A percentile compares a stretch with the other conserved stretches of the same genome.
Conservation (phyloP, 805 yeast species). For the Candida koratica region DNA sequence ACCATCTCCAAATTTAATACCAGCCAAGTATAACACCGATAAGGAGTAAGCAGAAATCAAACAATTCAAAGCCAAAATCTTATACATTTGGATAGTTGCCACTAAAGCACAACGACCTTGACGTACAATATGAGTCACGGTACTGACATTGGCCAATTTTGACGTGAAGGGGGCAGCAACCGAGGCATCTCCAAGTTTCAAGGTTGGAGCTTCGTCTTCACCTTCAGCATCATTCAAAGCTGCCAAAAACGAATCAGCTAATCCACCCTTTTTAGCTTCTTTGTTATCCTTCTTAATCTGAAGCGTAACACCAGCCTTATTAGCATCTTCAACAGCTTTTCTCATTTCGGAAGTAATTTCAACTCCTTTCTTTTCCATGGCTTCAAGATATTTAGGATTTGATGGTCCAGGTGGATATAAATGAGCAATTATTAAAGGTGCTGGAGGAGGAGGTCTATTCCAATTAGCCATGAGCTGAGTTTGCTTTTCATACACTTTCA, state of each 20-base stretch:
- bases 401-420: constrained; percentile 92
- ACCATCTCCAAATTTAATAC: constrained; percentile 96
- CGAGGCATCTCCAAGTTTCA: constrained; percentile 96
- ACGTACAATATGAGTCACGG: constrained; percentile 90
- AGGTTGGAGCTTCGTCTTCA: constrained; percentile 86
- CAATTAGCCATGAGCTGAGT: constrained; percentile 72
- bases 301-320: constrained; percentile 26
- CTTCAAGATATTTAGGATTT: constrained; percentile 83
- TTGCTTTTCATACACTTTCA: constrained; percentile 79
- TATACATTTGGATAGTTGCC: constrained; percentile 98
- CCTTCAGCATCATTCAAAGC: constrained; percentile 50
- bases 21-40: constrained; percentile 91
- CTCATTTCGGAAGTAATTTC: constrained; percentile 71
- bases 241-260: constrained; percentile 63
- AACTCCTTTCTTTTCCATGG: constrained; percentile 81
- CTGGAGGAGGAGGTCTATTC: constrained; percentile 80
- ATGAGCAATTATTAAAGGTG: constrained; percentile 86
- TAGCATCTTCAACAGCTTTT: constrained; percentile 54
- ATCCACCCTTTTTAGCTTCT: constrained; percentile 24
- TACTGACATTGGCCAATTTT: constrained; percentile 83
- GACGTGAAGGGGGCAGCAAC: constrained; percentile 99
- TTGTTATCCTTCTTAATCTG: constrained; percentile 23
- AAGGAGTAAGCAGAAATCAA: constrained; percentile 93
- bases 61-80: constrained; percentile 94
- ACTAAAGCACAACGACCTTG: constrained; percentile 98